Conservation (phyloP, 2,329 filamentous ascomycete genomes). For the Monilinia laxa region DNA sequence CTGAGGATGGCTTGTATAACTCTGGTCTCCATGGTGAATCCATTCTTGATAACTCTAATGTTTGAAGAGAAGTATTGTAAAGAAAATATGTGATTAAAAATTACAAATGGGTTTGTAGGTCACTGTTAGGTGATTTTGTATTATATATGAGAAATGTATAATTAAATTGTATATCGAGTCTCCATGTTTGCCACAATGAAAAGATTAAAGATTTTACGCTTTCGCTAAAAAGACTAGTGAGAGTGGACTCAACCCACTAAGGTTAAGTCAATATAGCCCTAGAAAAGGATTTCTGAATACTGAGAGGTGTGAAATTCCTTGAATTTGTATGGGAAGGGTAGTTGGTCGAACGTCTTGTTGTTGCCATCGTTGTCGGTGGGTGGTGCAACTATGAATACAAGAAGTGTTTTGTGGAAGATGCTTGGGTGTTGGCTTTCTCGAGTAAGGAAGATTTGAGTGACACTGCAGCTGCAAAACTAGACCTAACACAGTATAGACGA, state of each 20-base stretch:
- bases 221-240: conserved; percentile 11
- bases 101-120: not conserved
- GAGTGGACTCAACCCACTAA: not conserved
- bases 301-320: not conserved
- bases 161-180: not conserved
- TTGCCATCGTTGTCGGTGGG: not conserved
- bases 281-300: not conserved
- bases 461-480: not conserved
- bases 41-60: conserved; percentile 20
- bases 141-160: conserved; percentile 2
- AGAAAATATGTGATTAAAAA: not conserved
- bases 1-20: conserved; percentile 33
- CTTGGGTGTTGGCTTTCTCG: not conserved
- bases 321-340: not conserved
- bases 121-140: not conserved
- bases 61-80: not conserved
- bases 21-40: conserved; percentile 30
- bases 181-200: not conserved
- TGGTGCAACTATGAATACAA: not conserved
- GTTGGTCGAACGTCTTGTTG: not conserved
- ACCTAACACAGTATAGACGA: not conserved
- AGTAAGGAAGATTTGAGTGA: not conserved
- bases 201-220: not conserved
- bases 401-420: not conserved
- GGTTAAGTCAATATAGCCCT: conserved; percentile 12